Evolutionary conservation across 2,329 filamentous ascomycete genomes (phyloP).

Genomic region (Fusarium chaquense): DNA sequence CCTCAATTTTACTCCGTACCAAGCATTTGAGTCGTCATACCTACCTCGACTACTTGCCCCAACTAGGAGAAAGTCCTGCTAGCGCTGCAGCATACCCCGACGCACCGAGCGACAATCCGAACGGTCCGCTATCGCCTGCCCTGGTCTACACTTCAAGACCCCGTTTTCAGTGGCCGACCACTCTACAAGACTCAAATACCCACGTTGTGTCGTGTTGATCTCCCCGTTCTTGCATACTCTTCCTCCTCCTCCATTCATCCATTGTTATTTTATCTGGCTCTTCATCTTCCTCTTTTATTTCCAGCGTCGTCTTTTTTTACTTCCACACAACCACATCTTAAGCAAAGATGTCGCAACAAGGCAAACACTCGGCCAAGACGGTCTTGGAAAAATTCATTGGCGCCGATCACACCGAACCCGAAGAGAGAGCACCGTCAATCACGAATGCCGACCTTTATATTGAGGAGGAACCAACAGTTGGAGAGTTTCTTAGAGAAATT

Average conservation of each 20-base stretch:
- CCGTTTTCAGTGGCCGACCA: slow-evolving; percentile 11
- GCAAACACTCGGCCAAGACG: slow-evolving; percentile 43
- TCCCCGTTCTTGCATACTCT: slow-evolving; percentile 28
- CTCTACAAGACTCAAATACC: slow-evolving; percentile 32
- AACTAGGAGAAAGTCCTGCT: slow-evolving; percentile 42
- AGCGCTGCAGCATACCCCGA: slow-evolving; percentile 42
- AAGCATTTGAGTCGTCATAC: slow-evolving; percentile 31
- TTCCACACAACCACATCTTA: neutral
- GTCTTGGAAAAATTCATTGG: slow-evolving; percentile 51
- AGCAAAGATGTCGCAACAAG: slow-evolving; percentile 33
- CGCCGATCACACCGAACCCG: slow-evolving; percentile 50
- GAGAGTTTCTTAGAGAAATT: slow-evolving; percentile 56
- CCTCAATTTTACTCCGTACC: slow-evolving; percentile 5
- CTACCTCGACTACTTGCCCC: slow-evolving; percentile 36
- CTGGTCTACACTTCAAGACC: neutral
- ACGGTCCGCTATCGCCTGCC: slow-evolving; percentile 23
- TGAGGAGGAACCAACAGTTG: slow-evolving; percentile 58
- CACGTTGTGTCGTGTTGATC: slow-evolving; percentile 22
- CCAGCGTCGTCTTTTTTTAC: slow-evolving; percentile 11
- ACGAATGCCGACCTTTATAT: slow-evolving; percentile 54
- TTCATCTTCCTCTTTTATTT: neutral
- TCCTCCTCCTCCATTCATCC: neutral
- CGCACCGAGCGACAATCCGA: slow-evolving; percentile 48
- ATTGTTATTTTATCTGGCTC: neutral
- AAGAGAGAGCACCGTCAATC: slow-evolving; percentile 53